These are phyloP conservation scores for Cladosporium sp. DNA, from an alignment of 2,329 filamentous ascomycete species.

Conservation along the genomic window DNA sequence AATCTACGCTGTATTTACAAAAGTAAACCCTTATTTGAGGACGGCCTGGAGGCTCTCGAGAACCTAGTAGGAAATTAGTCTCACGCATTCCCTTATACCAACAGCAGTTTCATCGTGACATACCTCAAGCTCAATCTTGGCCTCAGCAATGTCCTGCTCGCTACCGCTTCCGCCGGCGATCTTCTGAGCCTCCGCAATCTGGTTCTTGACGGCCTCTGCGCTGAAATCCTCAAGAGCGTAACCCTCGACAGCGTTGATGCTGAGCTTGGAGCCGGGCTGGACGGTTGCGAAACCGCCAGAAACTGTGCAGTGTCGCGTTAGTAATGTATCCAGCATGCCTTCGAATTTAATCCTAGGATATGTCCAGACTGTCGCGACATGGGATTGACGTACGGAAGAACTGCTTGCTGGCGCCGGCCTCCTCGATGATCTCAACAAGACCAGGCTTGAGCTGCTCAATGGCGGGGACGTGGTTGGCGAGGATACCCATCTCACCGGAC, in stretches of 20 bases:
- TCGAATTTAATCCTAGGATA: neutral
- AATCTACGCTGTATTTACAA: slow-evolving; percentile 14
- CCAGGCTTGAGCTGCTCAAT: slow-evolving; percentile 99
- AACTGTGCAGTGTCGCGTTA: slow-evolving; percentile 50
- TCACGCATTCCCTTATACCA: neutral
- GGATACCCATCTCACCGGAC: slow-evolving; percentile 98
- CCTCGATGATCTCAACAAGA: slow-evolving; percentile 91
- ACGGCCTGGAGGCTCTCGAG: slow-evolving; percentile 77
- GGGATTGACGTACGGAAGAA: slow-evolving; percentile 79
- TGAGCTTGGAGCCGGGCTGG: slow-evolving; percentile 88
- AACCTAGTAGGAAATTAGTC: slow-evolving; percentile 50
- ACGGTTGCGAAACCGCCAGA: slow-evolving; percentile 96
- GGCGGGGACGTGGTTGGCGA: slow-evolving; percentile 96
- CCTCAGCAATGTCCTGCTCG: slow-evolving; percentile 96
- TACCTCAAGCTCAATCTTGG: slow-evolving; percentile 98
- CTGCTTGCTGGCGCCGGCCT: slow-evolving; percentile 85
- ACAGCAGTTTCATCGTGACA: slow-evolving; percentile 23
- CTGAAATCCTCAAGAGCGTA: slow-evolving; percentile 96
- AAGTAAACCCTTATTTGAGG: slow-evolving; percentile 62
- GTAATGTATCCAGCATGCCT: slow-evolving; percentile 8
- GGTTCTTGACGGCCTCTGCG: slow-evolving; percentile 76
- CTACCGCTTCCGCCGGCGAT: slow-evolving; percentile 84
- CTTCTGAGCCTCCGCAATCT: slow-evolving; percentile 95
- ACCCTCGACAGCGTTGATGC: slow-evolving; percentile 97
- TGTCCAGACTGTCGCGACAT: neutral